Evolutionary conservation across 805 yeast species (phyloP), one percentile per base, ranked within the genome.

Genomic region (Candida broadrunensis): DNA sequence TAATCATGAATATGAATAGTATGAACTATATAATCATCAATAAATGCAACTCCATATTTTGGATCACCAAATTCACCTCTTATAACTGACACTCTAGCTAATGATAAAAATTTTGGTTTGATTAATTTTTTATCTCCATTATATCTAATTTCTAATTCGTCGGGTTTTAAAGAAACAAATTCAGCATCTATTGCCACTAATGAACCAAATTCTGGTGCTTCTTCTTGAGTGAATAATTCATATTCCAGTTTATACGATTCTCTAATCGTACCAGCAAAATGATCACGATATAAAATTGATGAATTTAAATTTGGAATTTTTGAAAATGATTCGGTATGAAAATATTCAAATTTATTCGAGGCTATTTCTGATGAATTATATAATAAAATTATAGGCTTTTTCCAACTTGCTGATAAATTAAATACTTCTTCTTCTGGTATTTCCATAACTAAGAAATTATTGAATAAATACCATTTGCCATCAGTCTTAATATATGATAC

Each of bases 171-270:
- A 23, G 82, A 77, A 2, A 93, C 98, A 71, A 95, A 93, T 61
- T 93, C 99, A 0, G 99, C 97, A 69, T 93, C 99, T 42, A 93
- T 84, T 0, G 98, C 99, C 15, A 91, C 82, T 30, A 89, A 59
- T 1, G 87, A 70, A 0, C 96, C 96, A 0, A 81, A 74, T 16
- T 55, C 55, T 0, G 97, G 97, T 0, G 88, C 86, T 51, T 85
- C 90, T 35, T 74, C 72, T 25, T 65, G 64, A 0, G 88, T 80
- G 43, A 88, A 63, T n/a, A 85, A 65, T 49, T 79, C 75, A 55
- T 85, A 87, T 47, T 88, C 91, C 38, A 75, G 68, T 34, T 69
- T 72, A 42, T 73, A 70, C 0, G 72, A 75, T 38, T 78, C 79
- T 45, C 89, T 69, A 5, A 80, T 77, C 1, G 83, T 82, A 13